phyloP scores from a whole-genome alignment of 163 green algal genomes.

The Smithsoniella earleae region DNA sequence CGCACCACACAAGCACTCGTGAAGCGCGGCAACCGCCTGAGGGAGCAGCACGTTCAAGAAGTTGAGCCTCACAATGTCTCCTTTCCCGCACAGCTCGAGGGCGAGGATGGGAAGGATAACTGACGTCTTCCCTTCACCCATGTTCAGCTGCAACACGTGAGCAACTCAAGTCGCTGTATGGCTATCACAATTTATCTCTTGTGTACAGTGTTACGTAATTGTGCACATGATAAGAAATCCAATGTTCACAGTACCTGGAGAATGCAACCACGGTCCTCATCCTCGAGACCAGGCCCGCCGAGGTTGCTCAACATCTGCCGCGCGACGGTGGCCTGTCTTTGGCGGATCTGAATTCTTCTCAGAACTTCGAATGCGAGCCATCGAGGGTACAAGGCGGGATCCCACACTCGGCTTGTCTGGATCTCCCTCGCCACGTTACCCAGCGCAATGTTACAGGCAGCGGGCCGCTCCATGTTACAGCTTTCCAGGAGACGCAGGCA shows the following conservation, averaged over 20 bases:
- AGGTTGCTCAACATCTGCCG: slow-evolving; percentile 39
- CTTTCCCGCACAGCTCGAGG: slow-evolving; percentile 33
- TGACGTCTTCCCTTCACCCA: slow-evolving; percentile 58
- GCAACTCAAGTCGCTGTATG: no score
- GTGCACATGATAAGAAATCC: no score
- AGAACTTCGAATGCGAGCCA: slow-evolving; percentile 59
- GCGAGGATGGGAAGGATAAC: slow-evolving; percentile 59
- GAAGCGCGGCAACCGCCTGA: slow-evolving; percentile 44
- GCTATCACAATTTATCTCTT: no score
- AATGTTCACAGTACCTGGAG: no score
- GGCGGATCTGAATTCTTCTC: slow-evolving; percentile 49
- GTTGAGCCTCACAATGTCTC: slow-evolving; percentile 39
- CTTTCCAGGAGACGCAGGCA: neutral
- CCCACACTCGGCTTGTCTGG: neutral
- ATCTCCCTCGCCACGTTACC: neutral
- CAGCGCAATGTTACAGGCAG: neutral
- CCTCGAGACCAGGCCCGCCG: neutral
- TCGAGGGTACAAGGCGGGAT: slow-evolving; percentile 33
- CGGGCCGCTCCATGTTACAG: no score
- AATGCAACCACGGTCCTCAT: slow-evolving; percentile 34
- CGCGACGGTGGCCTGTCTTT: slow-evolving; percentile 43
- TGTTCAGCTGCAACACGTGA: slow-evolving; percentile 67
- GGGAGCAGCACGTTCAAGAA: slow-evolving; percentile 47
- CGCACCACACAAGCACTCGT: slow-evolving; percentile 40
- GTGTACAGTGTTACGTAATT: no score